Percentiles rank a stretch among this genome's conserved stretches.
Evolutionary conservation across 2,329 filamentous ascomycete genomes (phyloP).

Genomic region (Aspergillus costaricaensis): DNA sequence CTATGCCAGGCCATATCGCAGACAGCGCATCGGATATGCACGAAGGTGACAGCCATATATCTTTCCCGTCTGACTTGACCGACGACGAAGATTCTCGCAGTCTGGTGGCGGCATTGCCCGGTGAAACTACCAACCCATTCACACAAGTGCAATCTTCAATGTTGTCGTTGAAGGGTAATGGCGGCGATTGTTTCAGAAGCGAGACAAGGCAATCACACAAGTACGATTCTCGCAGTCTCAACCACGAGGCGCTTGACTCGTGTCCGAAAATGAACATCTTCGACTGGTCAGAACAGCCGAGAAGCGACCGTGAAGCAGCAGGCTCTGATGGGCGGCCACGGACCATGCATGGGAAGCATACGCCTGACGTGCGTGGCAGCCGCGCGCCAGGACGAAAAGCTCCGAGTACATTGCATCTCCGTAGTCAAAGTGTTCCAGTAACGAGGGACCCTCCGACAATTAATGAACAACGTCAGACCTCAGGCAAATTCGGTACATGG

Average conservation of each 20-base stretch:
- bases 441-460: constrained; percentile 53
- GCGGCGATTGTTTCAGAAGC: neutral
- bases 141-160: constrained; percentile 10
- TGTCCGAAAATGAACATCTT: constrained; percentile 59
- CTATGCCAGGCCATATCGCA: constrained; percentile 15
- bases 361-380: constrained; percentile 57
- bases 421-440: constrained; percentile 67
- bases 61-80: constrained; percentile 27
- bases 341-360: constrained; percentile 66
- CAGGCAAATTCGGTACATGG: constrained; percentile 65
- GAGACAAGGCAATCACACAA: constrained; percentile 12
- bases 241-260: constrained; percentile 33
- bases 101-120: constrained; percentile 31
- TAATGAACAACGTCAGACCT: constrained; percentile 53
- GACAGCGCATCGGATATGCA: constrained; percentile 14
- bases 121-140: constrained; percentile 20
- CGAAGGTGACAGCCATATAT: constrained; percentile 22
- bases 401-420: constrained; percentile 62
- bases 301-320: constrained; percentile 54
- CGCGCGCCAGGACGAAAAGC: constrained; percentile 59
- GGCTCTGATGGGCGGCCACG: constrained; percentile 58
- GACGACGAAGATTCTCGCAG: constrained; percentile 32
- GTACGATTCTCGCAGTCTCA: constrained; percentile 17
- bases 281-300: constrained; percentile 65
- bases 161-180: constrained; percentile 12